Conservation (phyloP, 2,329 filamentous ascomycete species). For the Madurella fahalii region DNA sequence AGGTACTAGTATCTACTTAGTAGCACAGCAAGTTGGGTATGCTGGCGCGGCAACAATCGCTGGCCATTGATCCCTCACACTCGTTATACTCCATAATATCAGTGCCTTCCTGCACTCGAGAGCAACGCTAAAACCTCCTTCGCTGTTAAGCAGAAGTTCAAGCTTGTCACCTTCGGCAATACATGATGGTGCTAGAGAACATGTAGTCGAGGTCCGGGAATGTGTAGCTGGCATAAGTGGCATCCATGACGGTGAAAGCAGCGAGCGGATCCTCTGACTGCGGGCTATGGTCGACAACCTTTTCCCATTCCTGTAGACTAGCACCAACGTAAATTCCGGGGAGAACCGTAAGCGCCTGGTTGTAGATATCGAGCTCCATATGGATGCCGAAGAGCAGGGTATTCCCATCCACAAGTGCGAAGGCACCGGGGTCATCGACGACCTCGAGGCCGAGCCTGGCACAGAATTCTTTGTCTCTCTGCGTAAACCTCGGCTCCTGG, state of each 20-base stretch:
- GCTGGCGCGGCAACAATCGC: no score
- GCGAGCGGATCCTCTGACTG: conserved; percentile 2
- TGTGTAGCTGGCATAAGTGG: conserved; percentile 14
- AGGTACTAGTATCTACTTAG: no score
- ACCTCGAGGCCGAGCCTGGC: conserved; percentile 50
- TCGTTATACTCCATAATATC: not conserved
- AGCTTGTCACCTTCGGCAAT: conserved; percentile 13
- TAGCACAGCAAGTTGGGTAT: no score
- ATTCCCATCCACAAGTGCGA: conserved; percentile 42
- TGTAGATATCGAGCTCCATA: conserved; percentile 52
- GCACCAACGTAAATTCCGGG: conserved; percentile 59
- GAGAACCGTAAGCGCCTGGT: conserved; percentile 42
- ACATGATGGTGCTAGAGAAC: conserved; percentile 26
- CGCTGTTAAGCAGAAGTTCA: not conserved
- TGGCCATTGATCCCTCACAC: no score
- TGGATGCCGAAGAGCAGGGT: conserved; percentile 62
- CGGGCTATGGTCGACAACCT: conserved; percentile 9
- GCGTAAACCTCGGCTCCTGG: conserved; percentile 52
- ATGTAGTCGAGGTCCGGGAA: conserved; percentile 27
- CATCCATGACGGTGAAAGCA: conserved; percentile 19
- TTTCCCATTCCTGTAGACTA: conserved; percentile 47
- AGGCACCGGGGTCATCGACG: conserved; percentile 50
- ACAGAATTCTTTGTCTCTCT: conserved; percentile 49
- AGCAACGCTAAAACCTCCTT: no score
- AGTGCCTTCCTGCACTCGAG: not conserved